Evolutionary conservation across 345 rosid species (phyloP).

Genomic region (Psidium guajava): DNA sequence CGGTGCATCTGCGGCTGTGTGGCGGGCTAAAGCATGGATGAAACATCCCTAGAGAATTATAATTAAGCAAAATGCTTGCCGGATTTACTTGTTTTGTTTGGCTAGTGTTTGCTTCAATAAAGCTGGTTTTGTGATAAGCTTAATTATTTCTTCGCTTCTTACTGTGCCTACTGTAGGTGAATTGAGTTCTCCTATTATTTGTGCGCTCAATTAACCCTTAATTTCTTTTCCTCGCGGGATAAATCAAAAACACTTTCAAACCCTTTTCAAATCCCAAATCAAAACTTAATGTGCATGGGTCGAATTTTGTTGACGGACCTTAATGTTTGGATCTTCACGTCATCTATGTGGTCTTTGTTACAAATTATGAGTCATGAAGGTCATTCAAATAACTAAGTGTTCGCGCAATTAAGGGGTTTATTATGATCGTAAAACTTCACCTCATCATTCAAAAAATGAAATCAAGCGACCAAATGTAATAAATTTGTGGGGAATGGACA

Average conservation of each 20-base stretch:
- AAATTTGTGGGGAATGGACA: background rate
- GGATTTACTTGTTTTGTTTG: background rate
- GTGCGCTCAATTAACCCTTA: background rate
- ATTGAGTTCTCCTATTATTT: background rate
- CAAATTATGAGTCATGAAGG: background rate
- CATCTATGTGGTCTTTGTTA: background rate
- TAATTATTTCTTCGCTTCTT: background rate
- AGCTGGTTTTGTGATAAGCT: background rate
- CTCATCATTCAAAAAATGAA: background rate
- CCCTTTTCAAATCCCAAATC: background rate
- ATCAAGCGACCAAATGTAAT: background rate
- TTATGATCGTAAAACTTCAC: background rate
- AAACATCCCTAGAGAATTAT: background rate
- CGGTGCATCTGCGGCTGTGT: background rate
- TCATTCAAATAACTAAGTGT: background rate
- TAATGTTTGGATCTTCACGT: background rate
- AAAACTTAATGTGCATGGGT: background rate
- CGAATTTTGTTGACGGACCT: too few relatives aligned
- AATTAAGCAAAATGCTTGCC: background rate
- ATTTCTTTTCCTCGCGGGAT: background rate
- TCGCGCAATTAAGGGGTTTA: background rate
- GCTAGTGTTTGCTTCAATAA: background rate
- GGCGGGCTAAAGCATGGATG: background rate
- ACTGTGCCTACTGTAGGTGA: background rate
- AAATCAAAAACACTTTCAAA: background rate